These are phyloP conservation scores for Fusarium piperis DNA, from an alignment of 2,329 filamentous ascomycete species.

Conservation along the genomic window DNA sequence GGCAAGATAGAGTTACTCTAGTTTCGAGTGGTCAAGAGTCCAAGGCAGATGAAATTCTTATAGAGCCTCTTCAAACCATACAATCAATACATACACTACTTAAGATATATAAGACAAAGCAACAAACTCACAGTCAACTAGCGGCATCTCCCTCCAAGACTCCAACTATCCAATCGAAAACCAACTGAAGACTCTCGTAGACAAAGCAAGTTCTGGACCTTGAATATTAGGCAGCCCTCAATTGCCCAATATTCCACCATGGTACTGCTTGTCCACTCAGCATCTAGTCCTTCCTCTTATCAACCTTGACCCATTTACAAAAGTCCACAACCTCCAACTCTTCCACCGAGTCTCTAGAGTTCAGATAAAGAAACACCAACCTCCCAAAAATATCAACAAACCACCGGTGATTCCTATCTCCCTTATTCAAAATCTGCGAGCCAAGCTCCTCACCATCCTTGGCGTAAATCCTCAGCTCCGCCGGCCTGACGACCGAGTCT, in stretches of 20 bases:
- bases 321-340: slow-evolving; percentile 11
- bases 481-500: neutral
- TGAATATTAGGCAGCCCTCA: neutral
- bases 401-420: neutral
- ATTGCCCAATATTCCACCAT: neutral
- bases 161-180: too few species aligned
- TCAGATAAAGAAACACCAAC: neutral
- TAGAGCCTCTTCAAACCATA: too few species aligned
- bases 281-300: neutral
- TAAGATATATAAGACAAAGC: too few species aligned
- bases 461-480: neutral
- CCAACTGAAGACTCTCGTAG: neutral
- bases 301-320: neutral
- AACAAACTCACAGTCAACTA: too few species aligned
- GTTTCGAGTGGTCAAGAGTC: too few species aligned
- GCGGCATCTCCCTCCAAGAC: too few species aligned
- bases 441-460: slow-evolving; percentile 12
- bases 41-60: too few species aligned
- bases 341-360: neutral
- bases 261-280: neutral
- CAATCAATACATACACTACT: too few species aligned
- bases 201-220: neutral
- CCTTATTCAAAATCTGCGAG: neutral
- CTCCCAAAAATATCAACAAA: slow-evolving; percentile 14
- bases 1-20: too few species aligned